Conservation (phyloP, 2,329 filamentous ascomycete species). For the Apiospora koreana region DNA sequence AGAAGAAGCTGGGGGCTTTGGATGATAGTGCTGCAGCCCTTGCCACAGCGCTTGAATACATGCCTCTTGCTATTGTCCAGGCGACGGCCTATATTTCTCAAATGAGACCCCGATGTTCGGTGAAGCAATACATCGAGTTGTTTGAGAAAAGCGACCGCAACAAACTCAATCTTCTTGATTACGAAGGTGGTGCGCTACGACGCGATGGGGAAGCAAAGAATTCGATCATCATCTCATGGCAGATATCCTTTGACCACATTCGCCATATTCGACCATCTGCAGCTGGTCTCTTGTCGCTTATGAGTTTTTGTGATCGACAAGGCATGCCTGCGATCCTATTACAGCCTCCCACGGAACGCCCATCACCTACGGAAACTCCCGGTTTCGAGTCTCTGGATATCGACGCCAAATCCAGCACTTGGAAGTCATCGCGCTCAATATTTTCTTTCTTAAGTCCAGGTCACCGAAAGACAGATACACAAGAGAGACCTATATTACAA, state of each 20-base stretch:
- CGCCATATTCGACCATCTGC: constrained; percentile 29
- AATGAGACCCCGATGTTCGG: constrained; percentile 28
- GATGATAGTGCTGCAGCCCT: constrained; percentile 22
- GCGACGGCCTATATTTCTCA: constrained; percentile 35
- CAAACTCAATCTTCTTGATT: constrained; percentile 28
- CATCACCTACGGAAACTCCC: too few species aligned
- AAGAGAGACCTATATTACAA: too few species aligned
- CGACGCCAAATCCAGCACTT: too few species aligned
- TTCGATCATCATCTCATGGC: constrained; percentile 38
- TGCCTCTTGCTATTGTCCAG: constrained; percentile 34
- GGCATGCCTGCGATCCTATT: constrained; percentile 14
- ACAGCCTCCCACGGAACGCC: too few species aligned
- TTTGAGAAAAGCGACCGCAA: constrained; percentile 35
- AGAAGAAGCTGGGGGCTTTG: constrained; percentile 23
- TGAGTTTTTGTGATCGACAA: constrained; percentile 48
- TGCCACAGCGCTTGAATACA: constrained; percentile 11
- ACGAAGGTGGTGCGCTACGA: constrained; percentile 33
- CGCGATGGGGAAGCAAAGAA: constrained; percentile 35
- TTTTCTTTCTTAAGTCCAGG: too few species aligned
- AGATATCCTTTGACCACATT: constrained; percentile 35
- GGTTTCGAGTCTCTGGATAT: too few species aligned
- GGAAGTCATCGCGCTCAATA: too few species aligned
- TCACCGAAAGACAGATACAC: too few species aligned
- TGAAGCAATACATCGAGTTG: constrained; percentile 38
- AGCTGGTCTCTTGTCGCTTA: constrained; percentile 43